Conservation (phyloP, 768 basidiomycete genomes). For the Tephrocybe sp. region DNA sequence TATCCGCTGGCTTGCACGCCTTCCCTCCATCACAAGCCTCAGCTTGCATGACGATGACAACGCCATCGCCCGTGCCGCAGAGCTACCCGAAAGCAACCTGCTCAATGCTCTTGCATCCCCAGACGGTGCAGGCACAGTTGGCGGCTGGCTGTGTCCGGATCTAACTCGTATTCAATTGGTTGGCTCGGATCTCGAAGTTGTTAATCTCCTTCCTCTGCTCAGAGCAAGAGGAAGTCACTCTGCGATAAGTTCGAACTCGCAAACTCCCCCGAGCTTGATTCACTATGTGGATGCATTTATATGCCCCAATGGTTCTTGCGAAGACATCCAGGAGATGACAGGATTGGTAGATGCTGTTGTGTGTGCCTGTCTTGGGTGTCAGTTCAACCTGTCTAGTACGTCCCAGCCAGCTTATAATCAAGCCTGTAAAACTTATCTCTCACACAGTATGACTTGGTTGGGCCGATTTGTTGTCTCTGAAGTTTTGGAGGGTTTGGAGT, state of each 20-base stretch:
- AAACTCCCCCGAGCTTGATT: slow-evolving; percentile 13
- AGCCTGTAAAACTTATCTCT: no score
- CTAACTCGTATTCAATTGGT: slow-evolving; percentile 22
- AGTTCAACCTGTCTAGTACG: slow-evolving; percentile 1
- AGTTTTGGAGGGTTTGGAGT: no score
- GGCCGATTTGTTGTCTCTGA: no score
- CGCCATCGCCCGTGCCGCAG: slow-evolving; percentile 10
- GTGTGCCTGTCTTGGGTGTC: slow-evolving; percentile 19
- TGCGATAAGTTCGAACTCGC: neutral
- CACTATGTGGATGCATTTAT: slow-evolving; percentile 22
- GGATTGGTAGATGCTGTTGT: slow-evolving; percentile 15
- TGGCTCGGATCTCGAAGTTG: slow-evolving; percentile 15
- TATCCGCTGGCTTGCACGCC: slow-evolving; percentile 28
- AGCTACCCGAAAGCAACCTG: slow-evolving; percentile 18
- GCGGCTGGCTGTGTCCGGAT: slow-evolving; percentile 28
- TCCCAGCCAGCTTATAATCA: neutral
- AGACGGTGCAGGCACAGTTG: slow-evolving; percentile 12
- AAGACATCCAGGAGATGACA: slow-evolving; percentile 18
- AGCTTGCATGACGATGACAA: slow-evolving; percentile 22
- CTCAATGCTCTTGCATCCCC: slow-evolving; percentile 23
- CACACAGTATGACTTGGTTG: no score
- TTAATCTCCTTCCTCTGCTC: slow-evolving; percentile 21
- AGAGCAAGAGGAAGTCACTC: slow-evolving; percentile 19
- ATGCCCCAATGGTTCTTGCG: slow-evolving; percentile 20
- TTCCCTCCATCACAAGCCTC: slow-evolving; percentile 28